Base-by-base conservation (phyloP, 2,329 filamentous ascomycete species). In the Microcyclospora pomicola region DNA sequence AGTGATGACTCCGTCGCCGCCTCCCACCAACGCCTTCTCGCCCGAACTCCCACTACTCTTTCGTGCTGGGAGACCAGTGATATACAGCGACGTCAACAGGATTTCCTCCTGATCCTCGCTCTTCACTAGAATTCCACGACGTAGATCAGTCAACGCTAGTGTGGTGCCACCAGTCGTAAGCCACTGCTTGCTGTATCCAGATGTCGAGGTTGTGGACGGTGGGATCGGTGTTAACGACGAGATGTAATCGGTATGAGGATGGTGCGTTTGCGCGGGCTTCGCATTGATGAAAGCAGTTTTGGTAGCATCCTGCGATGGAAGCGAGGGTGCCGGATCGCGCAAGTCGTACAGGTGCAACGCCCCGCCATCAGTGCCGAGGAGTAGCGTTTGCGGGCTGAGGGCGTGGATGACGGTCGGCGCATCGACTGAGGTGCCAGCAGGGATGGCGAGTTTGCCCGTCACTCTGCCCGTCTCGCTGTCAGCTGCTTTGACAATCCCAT, bases 91-190 rank as follows among this genome's bases (percentile, higher is more conserved):
- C 52, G 80, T 82, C n/a, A 95, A 69, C 41, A 96, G 65, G 60
- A 96, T 85, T 47, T 95, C 87, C 51, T 92, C 91, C 56, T 96
- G 91, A 52, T 96, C 86, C 55, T 95, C 91, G 48, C 85, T 94
- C 42, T 80, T 80, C 2, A 87, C 80, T 32, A 96, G 65, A 5
- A 95, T 83, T 11, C 88, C 88, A 34, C 83, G 72, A 15, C 88
- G 76, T 33, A 95, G 67, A 57, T 98, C 91, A 0, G 86, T 93
- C 29, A 95, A 79, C 1, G 86, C 84, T 14, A 98, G 66, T 0
- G 88, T 96, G 2, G 84, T 88, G 33, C 86, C 87, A 27, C 91
- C 91, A 0, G 87, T 95, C 29, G 82, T 91, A 37, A 95, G 73
- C 82, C 86, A 98, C 63, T 96, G 88, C 62, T 94, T 94, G 51